A percentile compares a stretch with the other conserved stretches of the same genome.
Conservation (phyloP, 257 asterid genomes). For the Eucommia ulmoides region DNA sequence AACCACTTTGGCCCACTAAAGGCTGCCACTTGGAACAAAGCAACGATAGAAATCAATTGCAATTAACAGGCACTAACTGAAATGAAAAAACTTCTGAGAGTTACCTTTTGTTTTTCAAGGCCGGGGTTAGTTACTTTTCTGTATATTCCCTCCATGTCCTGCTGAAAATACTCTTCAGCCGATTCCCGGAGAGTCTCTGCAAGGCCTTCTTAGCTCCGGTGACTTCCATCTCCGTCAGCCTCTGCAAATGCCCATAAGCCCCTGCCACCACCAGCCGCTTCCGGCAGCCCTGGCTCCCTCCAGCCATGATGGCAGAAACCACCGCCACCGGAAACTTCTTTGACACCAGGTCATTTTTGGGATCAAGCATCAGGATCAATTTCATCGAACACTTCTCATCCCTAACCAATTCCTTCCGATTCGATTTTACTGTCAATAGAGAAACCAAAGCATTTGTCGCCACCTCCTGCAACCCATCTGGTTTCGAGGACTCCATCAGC, state of each 20-base stretch:
- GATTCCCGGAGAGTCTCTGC: conserved; percentile 79
- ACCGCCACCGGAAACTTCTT: conserved; percentile 81
- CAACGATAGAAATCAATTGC: neutral
- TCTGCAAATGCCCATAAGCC: conserved; percentile 56
- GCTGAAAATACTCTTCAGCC: conserved; percentile 56
- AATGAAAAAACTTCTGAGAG: neutral
- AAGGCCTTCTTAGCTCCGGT: conserved; percentile 75
- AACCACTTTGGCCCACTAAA: neutral
- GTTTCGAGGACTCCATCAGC: conserved; percentile 80
- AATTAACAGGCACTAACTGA: neutral
- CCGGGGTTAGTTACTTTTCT: conserved; percentile 16
- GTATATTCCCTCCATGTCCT: conserved; percentile 66
- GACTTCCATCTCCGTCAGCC: conserved; percentile 53
- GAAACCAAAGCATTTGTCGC: conserved; percentile 82
- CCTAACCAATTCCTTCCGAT: conserved; percentile 63
- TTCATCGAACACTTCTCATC: conserved; percentile 76
- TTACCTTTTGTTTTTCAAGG: conserved; percentile 49
- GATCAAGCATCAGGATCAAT: conserved; percentile 73
- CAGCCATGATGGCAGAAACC: conserved; percentile 58
- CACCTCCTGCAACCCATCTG: conserved; percentile 85
- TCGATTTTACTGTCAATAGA: conserved; percentile 44
- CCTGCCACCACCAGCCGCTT: conserved; percentile 67
- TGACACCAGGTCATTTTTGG: conserved; percentile 42
- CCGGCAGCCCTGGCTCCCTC: conserved; percentile 88
- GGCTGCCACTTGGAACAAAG: neutral